Base-by-base conservation (phyloP, 2,329 filamentous ascomycete species). In the Calonectria montana region DNA sequence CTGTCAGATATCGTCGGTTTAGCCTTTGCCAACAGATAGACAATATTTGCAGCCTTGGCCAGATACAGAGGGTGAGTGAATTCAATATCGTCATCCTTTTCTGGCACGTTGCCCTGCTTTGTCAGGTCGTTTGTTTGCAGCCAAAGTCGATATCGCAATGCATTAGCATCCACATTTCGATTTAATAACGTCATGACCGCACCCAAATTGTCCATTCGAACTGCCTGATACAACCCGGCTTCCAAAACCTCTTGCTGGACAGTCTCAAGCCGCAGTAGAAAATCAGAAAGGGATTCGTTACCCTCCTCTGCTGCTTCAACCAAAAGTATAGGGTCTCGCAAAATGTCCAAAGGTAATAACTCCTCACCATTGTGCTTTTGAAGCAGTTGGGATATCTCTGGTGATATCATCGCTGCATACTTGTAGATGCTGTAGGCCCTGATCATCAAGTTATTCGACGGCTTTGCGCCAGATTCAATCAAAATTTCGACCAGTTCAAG, bases 91-190 rank as follows among this genome's bases (percentile, higher is more conserved):
- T 53, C 48, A 29, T 29, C 48, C 48, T 5, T n/a, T 15, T 41
- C 39, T n/a, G n/a, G n/a, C n/a, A n/a, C n/a, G n/a, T n/a, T n/a
- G n/a, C n/a, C n/a, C n/a, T n/a, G n/a, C n/a, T n/a, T n/a, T 18
- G 15, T 16, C 4, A 4, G 15, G 18, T 41, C 16, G 15, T 41
- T 16, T 6, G 39, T 8, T n/a, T n/a, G 39, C 2, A 41, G 39
- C 39, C 16, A 53, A 10, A 13, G 3, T 9, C 65, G 50, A 48
- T 59, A 39, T 39, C n/a, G 48, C 16, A 59, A 9, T 37, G 65
- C 65, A 48, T 67, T 67, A 3, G 63, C 21, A 13, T 65, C 63
- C 37, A 53, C 35, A 12, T 29, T 31, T 53, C 63, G 63, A 23
- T 23, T 15, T 15, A 65, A 29, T 2, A 65, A 41, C 9, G 31